Evolutionary conservation across 306 rosid species (phyloP).

Genomic region (Citrullus colocynthis): DNA sequence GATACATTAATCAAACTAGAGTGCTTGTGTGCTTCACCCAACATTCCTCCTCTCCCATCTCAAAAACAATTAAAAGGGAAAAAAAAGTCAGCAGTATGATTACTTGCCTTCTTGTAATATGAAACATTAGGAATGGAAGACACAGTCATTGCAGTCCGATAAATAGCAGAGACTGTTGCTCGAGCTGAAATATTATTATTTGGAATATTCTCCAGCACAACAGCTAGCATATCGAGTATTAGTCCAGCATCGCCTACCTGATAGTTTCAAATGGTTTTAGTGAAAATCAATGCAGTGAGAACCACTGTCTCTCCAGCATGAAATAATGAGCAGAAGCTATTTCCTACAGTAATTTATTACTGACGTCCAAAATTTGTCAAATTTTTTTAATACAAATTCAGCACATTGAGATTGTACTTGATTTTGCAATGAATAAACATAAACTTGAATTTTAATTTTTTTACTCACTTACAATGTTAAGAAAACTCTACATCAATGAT

Average conservation of each 20-base stretch:
- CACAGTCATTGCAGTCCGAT: slow-evolving; percentile 62
- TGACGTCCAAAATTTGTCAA: neutral
- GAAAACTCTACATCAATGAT: neutral
- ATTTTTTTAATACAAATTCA: neutral
- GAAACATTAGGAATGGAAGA: slow-evolving; percentile 66
- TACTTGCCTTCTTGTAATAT: slow-evolving; percentile 64
- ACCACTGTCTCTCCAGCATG: neutral
- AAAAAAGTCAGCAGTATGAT: neutral
- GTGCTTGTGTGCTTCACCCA: too few relatives aligned
- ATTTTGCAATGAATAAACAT: neutral
- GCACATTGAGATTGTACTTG: neutral
- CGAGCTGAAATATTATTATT: slow-evolving; percentile 42
- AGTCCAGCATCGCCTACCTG: slow-evolving; percentile 90
- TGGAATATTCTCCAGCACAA: slow-evolving; percentile 62
- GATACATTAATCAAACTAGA: too few relatives aligned
- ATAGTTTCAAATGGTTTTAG: slow-evolving; percentile 24
- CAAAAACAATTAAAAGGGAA: neutral
- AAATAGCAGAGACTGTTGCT: slow-evolving; percentile 63
- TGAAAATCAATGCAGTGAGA: neutral
- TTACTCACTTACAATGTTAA: neutral
- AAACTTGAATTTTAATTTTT: neutral
- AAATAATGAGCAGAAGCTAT: slow-evolving; percentile 1
- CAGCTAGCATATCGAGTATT: slow-evolving; percentile 85
- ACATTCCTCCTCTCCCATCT: neutral
- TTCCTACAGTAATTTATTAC: neutral